These are phyloP conservation scores for Curvularia sp. DNA, from an alignment of 2,329 filamentous ascomycete genomes.

Conservation along the genomic window DNA sequence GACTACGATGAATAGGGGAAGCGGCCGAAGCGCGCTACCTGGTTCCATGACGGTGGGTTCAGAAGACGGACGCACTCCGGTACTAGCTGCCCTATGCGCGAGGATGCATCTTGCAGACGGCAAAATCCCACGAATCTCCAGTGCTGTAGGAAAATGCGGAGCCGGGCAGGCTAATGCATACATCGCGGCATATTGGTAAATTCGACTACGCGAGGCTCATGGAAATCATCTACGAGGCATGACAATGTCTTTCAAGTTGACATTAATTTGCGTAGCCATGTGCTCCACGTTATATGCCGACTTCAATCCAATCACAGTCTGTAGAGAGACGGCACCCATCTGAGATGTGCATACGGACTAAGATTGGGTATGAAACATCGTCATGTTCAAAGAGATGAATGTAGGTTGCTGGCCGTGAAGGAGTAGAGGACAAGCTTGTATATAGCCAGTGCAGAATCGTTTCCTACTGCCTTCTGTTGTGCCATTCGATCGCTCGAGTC, in stretches of 20 bases:
- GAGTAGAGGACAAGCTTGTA: neutral
- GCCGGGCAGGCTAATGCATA: conserved; percentile 8
- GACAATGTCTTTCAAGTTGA: neutral
- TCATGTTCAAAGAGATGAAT: neutral
- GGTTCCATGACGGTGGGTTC: neutral
- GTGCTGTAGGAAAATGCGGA: conserved; percentile 1
- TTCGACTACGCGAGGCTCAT: conserved; percentile 5
- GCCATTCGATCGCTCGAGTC: neutral
- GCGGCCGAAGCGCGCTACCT: conserved; percentile 6
- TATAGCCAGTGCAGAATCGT: conserved; percentile 1
- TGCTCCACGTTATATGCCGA: conserved; percentile 2
- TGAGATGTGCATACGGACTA: neutral
- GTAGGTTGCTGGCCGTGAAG: neutral
- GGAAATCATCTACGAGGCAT: neutral
- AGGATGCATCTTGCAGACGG: neutral
- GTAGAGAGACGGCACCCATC: neutral
- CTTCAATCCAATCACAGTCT: conserved; percentile 12
- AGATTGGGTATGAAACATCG: conserved; percentile 1
- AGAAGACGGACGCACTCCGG: conserved; percentile 3
- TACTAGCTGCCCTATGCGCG: conserved; percentile 1
- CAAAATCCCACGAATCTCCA: conserved; percentile 17
- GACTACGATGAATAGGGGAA: conserved; percentile 14
- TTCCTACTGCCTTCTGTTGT: neutral
- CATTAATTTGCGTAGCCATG: neutral
- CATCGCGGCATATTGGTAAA: neutral